Percentiles rank a stretch among this genome's conserved stretches.
These are phyloP conservation scores for Suillus ampliporus DNA, from an alignment of 768 basidiomycete genomes.

Conservation along the genomic window DNA sequence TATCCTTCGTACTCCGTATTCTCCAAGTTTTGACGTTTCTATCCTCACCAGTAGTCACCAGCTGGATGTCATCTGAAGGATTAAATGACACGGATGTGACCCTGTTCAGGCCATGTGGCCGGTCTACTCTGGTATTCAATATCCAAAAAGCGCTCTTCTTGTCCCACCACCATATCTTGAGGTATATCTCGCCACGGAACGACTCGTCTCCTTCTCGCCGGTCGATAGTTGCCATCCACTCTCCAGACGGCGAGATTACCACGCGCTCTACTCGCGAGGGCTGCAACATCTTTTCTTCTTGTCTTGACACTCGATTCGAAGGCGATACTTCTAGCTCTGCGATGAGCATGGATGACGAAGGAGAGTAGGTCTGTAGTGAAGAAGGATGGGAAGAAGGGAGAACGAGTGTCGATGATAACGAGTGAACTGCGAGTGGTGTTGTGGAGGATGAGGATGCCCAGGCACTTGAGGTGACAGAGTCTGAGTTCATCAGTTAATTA, in stretches of 20 bases:
- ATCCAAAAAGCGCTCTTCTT: slow-evolving; percentile 62
- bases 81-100: slow-evolving; percentile 76
- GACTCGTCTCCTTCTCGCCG: slow-evolving; percentile 67
- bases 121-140: slow-evolving; percentile 89
- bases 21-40: slow-evolving; percentile 84
- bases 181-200: slow-evolving; percentile 70
- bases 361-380: slow-evolving; percentile 91
- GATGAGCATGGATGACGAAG: slow-evolving; percentile 67
- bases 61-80: slow-evolving; percentile 49
- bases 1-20: slow-evolving; percentile 51
- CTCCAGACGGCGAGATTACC: slow-evolving; percentile 67
- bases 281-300: slow-evolving; percentile 78
- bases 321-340: slow-evolving; percentile 93
- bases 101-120: slow-evolving; percentile 74
- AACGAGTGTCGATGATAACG: slow-evolving; percentile 73
- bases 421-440: slow-evolving; percentile 79
- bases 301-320: slow-evolving; percentile 86
- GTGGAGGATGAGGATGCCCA: slow-evolving; percentile 45
- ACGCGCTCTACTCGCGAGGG: slow-evolving; percentile 76
- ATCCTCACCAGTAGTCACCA: slow-evolving; percentile 81
- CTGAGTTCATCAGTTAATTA: slow-evolving; percentile 28
- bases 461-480: slow-evolving; percentile 40
- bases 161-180: slow-evolving; percentile 94
- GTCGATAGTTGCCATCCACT: slow-evolving; percentile 95
- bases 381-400: slow-evolving; percentile 95